Conservation (phyloP, 768 basidiomycete genomes). For the Mycena kentingensis region DNA sequence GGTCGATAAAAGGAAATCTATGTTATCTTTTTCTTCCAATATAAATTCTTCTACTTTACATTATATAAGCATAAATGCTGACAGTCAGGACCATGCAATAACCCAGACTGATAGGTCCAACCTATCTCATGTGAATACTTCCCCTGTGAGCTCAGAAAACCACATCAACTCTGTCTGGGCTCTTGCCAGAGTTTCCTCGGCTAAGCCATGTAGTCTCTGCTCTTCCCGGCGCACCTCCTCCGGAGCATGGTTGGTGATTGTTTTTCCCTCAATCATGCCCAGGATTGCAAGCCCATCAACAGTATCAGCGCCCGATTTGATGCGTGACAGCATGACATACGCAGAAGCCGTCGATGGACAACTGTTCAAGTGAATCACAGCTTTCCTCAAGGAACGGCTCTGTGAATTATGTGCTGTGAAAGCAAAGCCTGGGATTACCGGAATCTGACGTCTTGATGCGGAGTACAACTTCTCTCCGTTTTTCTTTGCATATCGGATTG, state of each 20-base stretch:
- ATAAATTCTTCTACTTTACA: too few species aligned
- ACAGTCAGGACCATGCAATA: too few species aligned
- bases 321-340: slow-evolving; percentile 22
- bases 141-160: background rate
- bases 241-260: background rate
- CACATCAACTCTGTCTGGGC: background rate
- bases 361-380: slow-evolving; percentile 14
- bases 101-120: too few species aligned
- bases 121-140: too few species aligned
- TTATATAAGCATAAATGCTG: too few species aligned
- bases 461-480: background rate
- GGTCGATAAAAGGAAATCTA: too few species aligned
- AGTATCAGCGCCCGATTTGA: slow-evolving; percentile 8
- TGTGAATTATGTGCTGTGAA: slow-evolving; percentile 21
- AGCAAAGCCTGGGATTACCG: slow-evolving; percentile 17
- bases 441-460: slow-evolving; percentile 11
- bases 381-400: slow-evolving; percentile 15
- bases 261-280: background rate
- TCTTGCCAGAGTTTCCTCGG: background rate
- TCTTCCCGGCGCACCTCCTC: background rate
- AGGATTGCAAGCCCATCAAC: background rate
- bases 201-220: background rate
- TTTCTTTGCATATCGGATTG: too few species aligned
- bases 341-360: slow-evolving; percentile 10
- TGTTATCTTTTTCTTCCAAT: too few species aligned